Evolutionary conservation across 805 yeast genomes (phyloP).

Genomic region (Saccharomyces mikatae): DNA sequence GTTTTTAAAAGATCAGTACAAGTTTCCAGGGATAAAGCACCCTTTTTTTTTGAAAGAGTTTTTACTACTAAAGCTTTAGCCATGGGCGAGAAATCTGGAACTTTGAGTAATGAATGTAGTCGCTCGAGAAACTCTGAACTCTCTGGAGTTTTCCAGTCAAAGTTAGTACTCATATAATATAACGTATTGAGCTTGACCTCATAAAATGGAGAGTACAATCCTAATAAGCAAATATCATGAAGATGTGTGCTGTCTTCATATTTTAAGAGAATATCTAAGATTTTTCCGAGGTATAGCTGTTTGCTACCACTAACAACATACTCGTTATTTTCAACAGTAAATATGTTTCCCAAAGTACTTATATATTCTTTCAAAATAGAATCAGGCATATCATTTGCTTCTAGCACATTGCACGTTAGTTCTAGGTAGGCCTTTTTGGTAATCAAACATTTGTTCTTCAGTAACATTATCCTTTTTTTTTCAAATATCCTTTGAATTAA

Average conservation of each 20-base stretch:
- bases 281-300: slow-evolving; percentile 37
- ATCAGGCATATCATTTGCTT: slow-evolving; percentile 1
- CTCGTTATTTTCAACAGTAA: slow-evolving; percentile 26
- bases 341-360: slow-evolving; percentile 29
- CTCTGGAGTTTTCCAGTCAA: not conserved
- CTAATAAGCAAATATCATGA: slow-evolving; percentile 26
- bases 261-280: slow-evolving; percentile 28
- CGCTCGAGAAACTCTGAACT: slow-evolving; percentile 5
- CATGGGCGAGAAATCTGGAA: slow-evolving; percentile 33
- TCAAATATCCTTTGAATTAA: slow-evolving; percentile 5
- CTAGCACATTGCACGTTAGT: slow-evolving; percentile 13
- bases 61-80: slow-evolving; percentile 38
- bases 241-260: slow-evolving; percentile 15
- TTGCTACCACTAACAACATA: slow-evolving; percentile 40
- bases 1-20: slow-evolving; percentile 22
- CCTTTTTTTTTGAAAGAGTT: slow-evolving; percentile 23
- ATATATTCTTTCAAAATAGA: not conserved
- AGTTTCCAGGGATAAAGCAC: slow-evolving; percentile 16
- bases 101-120: slow-evolving; percentile 22
- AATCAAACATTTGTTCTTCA: slow-evolving; percentile 25
- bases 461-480: slow-evolving; percentile 7
- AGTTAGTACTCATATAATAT: slow-evolving; percentile 19
- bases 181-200: slow-evolving; percentile 42
- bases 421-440: slow-evolving; percentile 32
- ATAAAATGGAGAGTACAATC: slow-evolving; percentile 34